Conservation (phyloP, 1,139 yeast species). For the Nakaseomyces nivariensis region DNA sequence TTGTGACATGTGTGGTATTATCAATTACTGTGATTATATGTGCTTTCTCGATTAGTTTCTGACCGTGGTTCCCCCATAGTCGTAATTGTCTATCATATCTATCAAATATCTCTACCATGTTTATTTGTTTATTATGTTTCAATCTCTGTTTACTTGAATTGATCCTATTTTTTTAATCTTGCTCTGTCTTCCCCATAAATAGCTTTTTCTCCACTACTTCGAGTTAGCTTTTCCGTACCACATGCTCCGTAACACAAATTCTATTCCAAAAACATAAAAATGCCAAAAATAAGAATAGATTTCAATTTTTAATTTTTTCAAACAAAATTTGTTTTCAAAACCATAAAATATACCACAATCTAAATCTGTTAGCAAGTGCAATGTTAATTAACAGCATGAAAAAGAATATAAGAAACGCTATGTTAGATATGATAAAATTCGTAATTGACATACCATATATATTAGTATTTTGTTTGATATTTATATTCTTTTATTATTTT, state of each 20-base stretch:
- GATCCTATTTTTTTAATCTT: no score
- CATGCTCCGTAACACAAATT: background rate
- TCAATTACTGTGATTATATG: background rate
- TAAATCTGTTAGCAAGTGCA: background rate
- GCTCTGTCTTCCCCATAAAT: no score
- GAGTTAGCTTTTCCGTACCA: no score
- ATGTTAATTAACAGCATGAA: background rate
- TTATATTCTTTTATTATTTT: no score
- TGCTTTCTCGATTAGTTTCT: constrained; percentile 22
- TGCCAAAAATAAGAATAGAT: background rate
- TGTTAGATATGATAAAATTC: background rate
- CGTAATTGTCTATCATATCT: constrained; percentile 84
- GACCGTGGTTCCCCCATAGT: constrained; percentile 80
- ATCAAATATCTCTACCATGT: constrained; percentile 4
- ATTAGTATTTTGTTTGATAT: background rate
- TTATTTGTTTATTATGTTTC: background rate
- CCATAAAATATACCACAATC: background rate
- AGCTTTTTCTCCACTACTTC: no score
- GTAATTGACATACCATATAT: background rate
- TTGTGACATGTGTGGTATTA: background rate
- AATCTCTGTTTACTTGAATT: background rate
- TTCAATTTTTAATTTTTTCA: background rate
- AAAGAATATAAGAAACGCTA: background rate
- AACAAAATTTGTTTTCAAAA: background rate
- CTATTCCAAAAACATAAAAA: background rate